Conservation (phyloP, 139 green algal species). For the Chlorella sp. region DNA sequence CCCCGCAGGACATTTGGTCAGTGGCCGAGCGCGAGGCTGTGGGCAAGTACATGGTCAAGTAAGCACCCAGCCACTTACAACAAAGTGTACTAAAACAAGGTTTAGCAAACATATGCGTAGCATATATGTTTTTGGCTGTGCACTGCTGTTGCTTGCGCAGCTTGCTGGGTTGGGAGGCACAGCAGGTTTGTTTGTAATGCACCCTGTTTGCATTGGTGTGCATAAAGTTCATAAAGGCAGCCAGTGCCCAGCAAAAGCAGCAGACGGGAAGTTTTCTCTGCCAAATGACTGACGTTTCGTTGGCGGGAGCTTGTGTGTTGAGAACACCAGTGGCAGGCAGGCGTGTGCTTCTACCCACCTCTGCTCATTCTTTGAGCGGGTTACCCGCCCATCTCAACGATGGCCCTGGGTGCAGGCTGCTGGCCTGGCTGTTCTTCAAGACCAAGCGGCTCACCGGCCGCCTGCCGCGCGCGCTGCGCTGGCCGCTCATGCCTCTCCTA, state of each 20-base stretch:
- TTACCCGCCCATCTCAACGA: too few species aligned
- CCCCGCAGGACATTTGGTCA: conserved; percentile 44
- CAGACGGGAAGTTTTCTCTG: too few species aligned
- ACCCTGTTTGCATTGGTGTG: too few species aligned
- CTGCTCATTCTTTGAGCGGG: not conserved
- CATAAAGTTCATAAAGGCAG: too few species aligned
- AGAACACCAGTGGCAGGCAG: not conserved
- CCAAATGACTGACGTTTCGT: not conserved
- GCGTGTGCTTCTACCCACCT: not conserved
- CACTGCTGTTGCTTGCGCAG: not conserved
- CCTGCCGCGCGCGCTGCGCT: conserved; percentile 18
- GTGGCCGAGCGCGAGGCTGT: conserved; percentile 40
- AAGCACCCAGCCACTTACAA: not conserved
- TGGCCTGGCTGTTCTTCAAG: conserved; percentile 39
- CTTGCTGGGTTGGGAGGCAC: too few species aligned
- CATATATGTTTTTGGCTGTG: too few species aligned
- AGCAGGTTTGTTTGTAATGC: too few species aligned
- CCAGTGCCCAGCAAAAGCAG: too few species aligned
- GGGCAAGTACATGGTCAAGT: conserved; percentile 13
- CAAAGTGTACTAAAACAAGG: too few species aligned
- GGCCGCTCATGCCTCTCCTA: conserved; percentile 29
- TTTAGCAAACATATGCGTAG: too few species aligned
- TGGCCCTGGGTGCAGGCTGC: not conserved
- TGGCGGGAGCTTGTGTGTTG: not conserved
- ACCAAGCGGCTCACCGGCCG: conserved; percentile 20